phyloP scores from a whole-genome alignment of 2,329 filamentous ascomycete species.

The Mariannaea sp. region DNA sequence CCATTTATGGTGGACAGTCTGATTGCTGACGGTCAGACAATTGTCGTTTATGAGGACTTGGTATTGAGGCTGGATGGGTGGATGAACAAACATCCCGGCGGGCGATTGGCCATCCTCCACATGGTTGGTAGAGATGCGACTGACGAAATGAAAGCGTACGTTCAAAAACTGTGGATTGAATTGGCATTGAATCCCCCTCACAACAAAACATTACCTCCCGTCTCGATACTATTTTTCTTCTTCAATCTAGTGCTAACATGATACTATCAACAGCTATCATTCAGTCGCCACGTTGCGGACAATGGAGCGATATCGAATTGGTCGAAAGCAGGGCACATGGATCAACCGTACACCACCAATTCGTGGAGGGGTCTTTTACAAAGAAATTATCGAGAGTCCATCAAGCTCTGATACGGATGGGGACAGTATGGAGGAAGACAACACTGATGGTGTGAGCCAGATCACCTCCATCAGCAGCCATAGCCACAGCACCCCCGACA shows the following conservation, averaged over 20 bases:
- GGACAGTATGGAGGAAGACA: constrained; percentile 19
- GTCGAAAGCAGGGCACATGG: constrained; percentile 61
- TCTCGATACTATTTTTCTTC: no score
- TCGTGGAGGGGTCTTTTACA: constrained; percentile 50
- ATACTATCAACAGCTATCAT: constrained; percentile 57
- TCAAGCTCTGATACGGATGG: constrained; percentile 27
- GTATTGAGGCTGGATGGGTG: constrained; percentile 62
- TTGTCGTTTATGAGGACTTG: constrained; percentile 61
- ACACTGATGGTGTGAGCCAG: constrained; percentile 23
- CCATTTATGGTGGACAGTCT: constrained; percentile 53
- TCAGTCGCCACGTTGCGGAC: constrained; percentile 55
- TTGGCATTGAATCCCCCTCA: no score
- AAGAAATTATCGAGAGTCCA: constrained; percentile 23
- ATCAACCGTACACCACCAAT: constrained; percentile 64
- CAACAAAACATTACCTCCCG: no score
- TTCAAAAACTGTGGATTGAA: constrained; percentile 18
- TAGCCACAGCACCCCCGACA: constrained; percentile 15
- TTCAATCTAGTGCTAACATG: constrained; percentile 20
- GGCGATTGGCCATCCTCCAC: constrained; percentile 62
- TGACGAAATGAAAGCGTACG: constrained; percentile 44
- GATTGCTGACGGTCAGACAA: constrained; percentile 59
- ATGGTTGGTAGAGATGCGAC: constrained; percentile 49
- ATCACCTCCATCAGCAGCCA: constrained; percentile 28
- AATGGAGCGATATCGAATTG: constrained; percentile 66
- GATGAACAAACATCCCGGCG: constrained; percentile 64